Conservation (phyloP, 2,329 filamentous ascomycete species). For the Neonectria faginata region DNA sequence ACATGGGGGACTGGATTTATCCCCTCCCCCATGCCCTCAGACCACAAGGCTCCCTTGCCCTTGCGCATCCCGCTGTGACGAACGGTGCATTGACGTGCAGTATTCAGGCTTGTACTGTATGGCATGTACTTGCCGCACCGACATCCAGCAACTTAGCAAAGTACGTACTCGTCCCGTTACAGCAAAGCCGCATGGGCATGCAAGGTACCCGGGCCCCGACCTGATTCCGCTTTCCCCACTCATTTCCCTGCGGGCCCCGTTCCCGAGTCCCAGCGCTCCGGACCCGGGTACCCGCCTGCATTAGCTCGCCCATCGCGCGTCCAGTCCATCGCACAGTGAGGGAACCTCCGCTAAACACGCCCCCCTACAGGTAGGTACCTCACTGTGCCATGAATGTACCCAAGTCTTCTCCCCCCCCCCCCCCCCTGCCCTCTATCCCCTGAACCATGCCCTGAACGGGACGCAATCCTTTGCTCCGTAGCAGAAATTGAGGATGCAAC, state of each 20-base stretch:
- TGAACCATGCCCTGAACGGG: not conserved
- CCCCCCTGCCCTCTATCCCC: not conserved
- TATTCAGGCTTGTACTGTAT: too few relatives aligned
- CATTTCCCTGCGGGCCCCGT: conserved; percentile 26
- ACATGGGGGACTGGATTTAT: too few relatives aligned
- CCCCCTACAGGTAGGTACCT: too few relatives aligned
- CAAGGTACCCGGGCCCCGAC: conserved; percentile 15
- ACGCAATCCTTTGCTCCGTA: conserved; percentile 6
- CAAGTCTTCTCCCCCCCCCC: too few relatives aligned
- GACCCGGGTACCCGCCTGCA: conserved; percentile 44
- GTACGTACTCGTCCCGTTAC: conserved; percentile 5
- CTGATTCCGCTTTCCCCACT: conserved; percentile 15
- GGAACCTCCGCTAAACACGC: not conserved
- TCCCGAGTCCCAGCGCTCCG: conserved; percentile 43
- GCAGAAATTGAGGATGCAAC: conserved; percentile 3
- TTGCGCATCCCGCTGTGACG: not conserved
- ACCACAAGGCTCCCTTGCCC: conserved; percentile 8
- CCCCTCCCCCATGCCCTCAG: too few relatives aligned
- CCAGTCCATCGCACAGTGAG: conserved; percentile 5
- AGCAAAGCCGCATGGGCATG: conserved; percentile 1
- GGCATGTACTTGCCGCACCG: not conserved
- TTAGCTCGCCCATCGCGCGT: conserved; percentile 32
- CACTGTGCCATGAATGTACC: too few relatives aligned
- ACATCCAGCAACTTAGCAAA: too few relatives aligned
- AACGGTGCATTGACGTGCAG: too few relatives aligned